phyloP scores from a whole-genome alignment of 2,329 filamentous ascomycete species.

The Penicillium sp. region DNA sequence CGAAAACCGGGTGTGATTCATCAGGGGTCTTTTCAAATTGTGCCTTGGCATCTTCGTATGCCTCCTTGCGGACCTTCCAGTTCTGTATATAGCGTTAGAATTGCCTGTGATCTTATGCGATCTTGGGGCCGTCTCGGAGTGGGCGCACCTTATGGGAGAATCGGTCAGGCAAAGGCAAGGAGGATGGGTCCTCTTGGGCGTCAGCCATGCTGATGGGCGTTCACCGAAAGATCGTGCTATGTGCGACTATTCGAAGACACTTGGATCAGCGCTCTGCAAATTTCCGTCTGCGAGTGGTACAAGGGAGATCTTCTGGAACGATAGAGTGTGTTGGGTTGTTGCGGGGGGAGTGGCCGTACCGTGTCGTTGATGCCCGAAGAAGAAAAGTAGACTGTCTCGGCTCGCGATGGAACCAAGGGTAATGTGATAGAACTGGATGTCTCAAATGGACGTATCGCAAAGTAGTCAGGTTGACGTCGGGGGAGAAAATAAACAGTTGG shows the following conservation, averaged over 20 bases:
- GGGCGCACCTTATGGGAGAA: constrained; percentile 46
- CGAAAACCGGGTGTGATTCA: constrained; percentile 82
- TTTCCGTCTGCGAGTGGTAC: background rate
- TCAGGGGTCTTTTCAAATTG: constrained; percentile 82
- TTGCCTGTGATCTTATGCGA: constrained; percentile 20
- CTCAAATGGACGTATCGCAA: background rate
- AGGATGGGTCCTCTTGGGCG: constrained; percentile 46
- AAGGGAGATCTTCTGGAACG: background rate
- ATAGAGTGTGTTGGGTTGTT: background rate
- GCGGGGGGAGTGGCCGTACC: constrained; percentile 11
- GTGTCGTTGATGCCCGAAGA: constrained; percentile 24
- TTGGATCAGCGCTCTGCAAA: background rate
- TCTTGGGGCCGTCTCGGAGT: background rate
- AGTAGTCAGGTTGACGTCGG: constrained; percentile 2
- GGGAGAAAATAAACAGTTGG: constrained; percentile 22
- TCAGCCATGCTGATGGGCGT: constrained; percentile 41
- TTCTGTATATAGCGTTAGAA: constrained; percentile 52
- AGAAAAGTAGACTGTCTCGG: constrained; percentile 13
- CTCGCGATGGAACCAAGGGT: background rate
- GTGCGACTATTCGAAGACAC: background rate
- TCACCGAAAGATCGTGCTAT: background rate
- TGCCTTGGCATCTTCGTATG: constrained; percentile 89
- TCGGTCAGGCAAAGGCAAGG: constrained; percentile 45
- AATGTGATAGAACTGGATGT: background rate
- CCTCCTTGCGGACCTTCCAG: constrained; percentile 96